Evolutionary conservation across 1,284 basidiomycete species (phyloP).

Genomic region (Golubevia pallescens): DNA sequence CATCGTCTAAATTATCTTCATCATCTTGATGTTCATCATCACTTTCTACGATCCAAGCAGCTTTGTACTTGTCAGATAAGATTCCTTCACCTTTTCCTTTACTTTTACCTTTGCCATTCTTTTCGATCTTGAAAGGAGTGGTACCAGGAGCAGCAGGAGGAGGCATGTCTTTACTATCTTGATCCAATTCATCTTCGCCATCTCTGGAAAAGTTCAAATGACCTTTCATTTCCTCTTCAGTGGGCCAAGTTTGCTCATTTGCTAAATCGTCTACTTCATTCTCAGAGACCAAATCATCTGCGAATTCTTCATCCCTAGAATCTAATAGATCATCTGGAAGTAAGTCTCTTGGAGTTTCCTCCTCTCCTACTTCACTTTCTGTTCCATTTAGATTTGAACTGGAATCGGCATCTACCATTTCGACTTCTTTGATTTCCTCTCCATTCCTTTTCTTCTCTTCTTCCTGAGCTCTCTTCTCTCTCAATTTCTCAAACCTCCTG

Average conservation of each 20-base stretch:
- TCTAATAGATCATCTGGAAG: slow-evolving; percentile 70
- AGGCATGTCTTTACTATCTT: slow-evolving; percentile 25
- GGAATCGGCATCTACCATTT: slow-evolving; percentile 8
- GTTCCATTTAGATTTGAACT: slow-evolving; percentile 12
- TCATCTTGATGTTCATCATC: slow-evolving; percentile 69
- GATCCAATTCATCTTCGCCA: slow-evolving; percentile 1
- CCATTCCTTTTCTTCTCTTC: slow-evolving; percentile 6
- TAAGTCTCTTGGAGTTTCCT: slow-evolving; percentile 49
- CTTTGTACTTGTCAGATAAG: slow-evolving; percentile 87
- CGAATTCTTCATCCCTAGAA: slow-evolving; percentile 70
- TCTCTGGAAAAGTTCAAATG: slow-evolving; percentile 6
- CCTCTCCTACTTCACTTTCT: slow-evolving; percentile 6
- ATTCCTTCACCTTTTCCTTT: slow-evolving; percentile 66
- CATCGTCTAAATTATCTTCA: slow-evolving; percentile 68
- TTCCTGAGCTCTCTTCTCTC: slow-evolving; percentile 5
- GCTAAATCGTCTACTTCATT: slow-evolving; percentile 87
- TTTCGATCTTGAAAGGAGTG: slow-evolving; percentile 44
- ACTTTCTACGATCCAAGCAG: slow-evolving; percentile 82
- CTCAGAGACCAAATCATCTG: slow-evolving; percentile 85
- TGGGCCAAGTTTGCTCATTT: slow-evolving; percentile 98
- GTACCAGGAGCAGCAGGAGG: slow-evolving; percentile 65
- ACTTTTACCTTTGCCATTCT: slow-evolving; percentile 42
- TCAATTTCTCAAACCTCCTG: neutral
- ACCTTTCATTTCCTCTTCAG: slow-evolving; percentile 85
- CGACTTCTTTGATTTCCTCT: slow-evolving; percentile 10